These are phyloP conservation scores for Asterochloris sp. DNA, from an alignment of 139 green algal species.

Conservation along the genomic window DNA sequence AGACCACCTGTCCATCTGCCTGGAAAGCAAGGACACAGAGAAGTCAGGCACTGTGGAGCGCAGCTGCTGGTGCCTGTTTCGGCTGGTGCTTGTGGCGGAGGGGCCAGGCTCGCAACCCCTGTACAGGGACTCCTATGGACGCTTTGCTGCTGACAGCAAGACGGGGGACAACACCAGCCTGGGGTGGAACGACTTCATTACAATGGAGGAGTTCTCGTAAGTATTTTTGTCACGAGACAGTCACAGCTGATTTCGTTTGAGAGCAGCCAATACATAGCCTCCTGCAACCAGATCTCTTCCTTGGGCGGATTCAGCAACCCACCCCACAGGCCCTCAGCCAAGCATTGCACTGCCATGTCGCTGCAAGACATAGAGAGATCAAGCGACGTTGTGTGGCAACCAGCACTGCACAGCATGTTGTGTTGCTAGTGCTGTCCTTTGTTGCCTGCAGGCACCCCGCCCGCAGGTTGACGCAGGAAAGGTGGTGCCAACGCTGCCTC, in stretches of 20 bases:
- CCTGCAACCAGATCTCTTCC: no score
- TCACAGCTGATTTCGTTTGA: no score
- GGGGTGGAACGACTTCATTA: constrained; percentile 80
- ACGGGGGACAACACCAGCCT: constrained; percentile 66
- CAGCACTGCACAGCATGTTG: no score
- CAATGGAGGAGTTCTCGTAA: constrained; percentile 44
- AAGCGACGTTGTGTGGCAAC: no score
- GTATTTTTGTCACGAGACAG: not conserved
- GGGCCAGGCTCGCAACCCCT: constrained; percentile 35
- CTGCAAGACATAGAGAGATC: no score
- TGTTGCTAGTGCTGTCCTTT: no score
- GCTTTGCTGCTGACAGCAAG: constrained; percentile 60
- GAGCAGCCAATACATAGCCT: no score
- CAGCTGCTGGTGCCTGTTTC: constrained; percentile 72
- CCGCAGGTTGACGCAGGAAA: no score
- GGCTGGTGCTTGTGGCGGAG: constrained; percentile 33
- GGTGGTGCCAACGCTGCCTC: not conserved
- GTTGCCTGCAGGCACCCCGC: no score
- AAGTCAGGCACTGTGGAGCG: constrained; percentile 35
- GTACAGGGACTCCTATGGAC: constrained; percentile 67
- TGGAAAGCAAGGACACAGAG: constrained; percentile 66
- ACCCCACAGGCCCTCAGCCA: no score
- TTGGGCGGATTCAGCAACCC: no score
- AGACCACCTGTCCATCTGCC: constrained; percentile 51
- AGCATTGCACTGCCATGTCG: no score